A percentile compares a stretch with the other conserved stretches of the same genome.
These are phyloP conservation scores for Trichopus zeylanicus DNA, from an alignment of 116 monocot species.

Conservation along the genomic window DNA sequence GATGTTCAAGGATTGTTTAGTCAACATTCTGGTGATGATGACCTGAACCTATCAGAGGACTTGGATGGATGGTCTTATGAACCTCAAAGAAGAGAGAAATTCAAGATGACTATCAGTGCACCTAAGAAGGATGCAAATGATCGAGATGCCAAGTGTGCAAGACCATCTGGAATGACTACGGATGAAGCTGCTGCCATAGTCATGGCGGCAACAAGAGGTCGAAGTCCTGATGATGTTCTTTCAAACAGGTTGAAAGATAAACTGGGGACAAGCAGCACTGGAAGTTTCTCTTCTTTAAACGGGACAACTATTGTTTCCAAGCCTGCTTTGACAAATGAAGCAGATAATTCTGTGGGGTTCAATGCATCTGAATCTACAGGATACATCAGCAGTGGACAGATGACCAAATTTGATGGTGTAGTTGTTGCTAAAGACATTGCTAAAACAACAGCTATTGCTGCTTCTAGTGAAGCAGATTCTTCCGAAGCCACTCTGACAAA, in stretches of 20 bases:
- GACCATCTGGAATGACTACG: conserved; percentile 40
- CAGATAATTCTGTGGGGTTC: not conserved
- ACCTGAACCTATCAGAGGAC: conserved; percentile 13
- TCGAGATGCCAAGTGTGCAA: conserved; percentile 13
- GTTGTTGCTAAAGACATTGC: conserved; percentile 57
- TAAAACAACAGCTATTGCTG: conserved; percentile 55
- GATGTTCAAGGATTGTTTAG: conserved; percentile 7
- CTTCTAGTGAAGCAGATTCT: conserved; percentile 61
- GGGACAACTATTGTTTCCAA: not conserved
- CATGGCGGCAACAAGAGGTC: conserved; percentile 64
- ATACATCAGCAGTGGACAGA: conserved; percentile 4
- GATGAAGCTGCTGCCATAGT: conserved; percentile 85
- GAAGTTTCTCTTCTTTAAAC: conserved; percentile 22
- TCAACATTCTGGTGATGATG: conserved; percentile 15
- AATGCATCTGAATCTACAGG: conserved; percentile 2
- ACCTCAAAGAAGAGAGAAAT: conserved; percentile 51
- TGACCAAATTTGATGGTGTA: conserved; percentile 21
- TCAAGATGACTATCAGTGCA: conserved; percentile 68
- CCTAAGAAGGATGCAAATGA: conserved; percentile 42
- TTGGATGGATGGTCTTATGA: conserved; percentile 29
- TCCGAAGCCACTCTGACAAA: conserved; percentile 59
- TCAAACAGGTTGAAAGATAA: conserved; percentile 4
- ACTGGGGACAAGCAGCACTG: conserved; percentile 13
- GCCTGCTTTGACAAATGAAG: conserved; percentile 14
- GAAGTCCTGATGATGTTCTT: conserved; percentile 25